phyloP scores from a whole-genome alignment of 345 rosid species.

The Rubroshorea leprosula region DNA sequence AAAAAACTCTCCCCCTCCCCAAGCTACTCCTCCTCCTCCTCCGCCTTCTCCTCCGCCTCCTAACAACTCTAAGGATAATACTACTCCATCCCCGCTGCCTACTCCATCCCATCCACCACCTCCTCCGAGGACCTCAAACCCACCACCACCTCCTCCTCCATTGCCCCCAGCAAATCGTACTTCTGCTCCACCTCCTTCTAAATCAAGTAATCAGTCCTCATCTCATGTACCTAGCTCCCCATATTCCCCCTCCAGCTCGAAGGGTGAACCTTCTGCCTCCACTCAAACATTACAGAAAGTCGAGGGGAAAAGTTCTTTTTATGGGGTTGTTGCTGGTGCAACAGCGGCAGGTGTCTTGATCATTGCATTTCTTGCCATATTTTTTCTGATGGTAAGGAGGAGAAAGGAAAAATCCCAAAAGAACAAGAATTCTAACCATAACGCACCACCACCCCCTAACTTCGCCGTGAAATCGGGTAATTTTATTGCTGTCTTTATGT shows the following conservation, averaged over 20 bases:
- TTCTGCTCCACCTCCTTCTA: constrained; percentile 24
- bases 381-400: constrained; percentile 34
- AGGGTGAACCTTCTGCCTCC: constrained; percentile 14
- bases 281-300: background rate
- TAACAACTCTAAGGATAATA: background rate
- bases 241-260: constrained; percentile 17
- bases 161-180: background rate
- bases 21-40: background rate
- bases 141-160: constrained; percentile 13
- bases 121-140: too few species aligned
- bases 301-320: too few species aligned
- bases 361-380: constrained; percentile 40
- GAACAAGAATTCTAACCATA: constrained; percentile 23
- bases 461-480: constrained; percentile 50
- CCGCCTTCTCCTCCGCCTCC: constrained; percentile 9
- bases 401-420: constrained; percentile 28
- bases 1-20: constrained; percentile 10
- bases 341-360: constrained; percentile 38
- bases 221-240: constrained; percentile 18
- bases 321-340: constrained; percentile 27
- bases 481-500: background rate
- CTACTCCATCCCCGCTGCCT: background rate
- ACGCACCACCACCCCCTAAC: constrained; percentile 41
- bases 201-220: constrained; percentile 8
- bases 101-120: background rate